phyloP scores from a whole-genome alignment of 352 stramenopile species.

The Phytophthora sojae region DNA sequence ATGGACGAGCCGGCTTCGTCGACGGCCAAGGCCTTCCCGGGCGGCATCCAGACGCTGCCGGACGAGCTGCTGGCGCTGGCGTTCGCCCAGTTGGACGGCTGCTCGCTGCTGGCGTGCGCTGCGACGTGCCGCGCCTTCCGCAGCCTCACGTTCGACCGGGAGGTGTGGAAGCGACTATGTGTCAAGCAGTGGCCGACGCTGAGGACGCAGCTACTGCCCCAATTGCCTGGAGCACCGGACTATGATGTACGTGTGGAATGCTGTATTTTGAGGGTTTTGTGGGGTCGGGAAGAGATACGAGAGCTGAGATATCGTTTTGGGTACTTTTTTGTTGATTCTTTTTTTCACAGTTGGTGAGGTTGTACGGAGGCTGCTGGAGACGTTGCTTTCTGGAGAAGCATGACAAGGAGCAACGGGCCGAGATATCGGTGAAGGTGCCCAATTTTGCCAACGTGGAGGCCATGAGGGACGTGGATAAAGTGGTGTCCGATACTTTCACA shows the following conservation, averaged over 20 bases:
- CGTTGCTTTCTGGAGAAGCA: constrained; percentile 72
- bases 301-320: constrained; percentile 17
- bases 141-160: constrained; percentile 56
- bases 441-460: constrained; percentile 50
- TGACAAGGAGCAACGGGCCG: constrained; percentile 49
- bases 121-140: constrained; percentile 55
- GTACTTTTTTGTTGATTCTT: neutral
- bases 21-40: neutral
- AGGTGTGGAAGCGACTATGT: constrained; percentile 79
- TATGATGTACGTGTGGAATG: constrained; percentile 69
- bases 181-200: constrained; percentile 66
- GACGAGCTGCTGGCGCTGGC: constrained; percentile 61
- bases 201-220: constrained; percentile 60
- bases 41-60: constrained; percentile 50
- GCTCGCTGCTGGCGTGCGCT: constrained; percentile 59
- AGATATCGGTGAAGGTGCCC: constrained; percentile 64
- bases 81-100: constrained; percentile 60
- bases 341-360: constrained; percentile 61
- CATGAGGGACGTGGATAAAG: constrained; percentile 59
- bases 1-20: constrained; percentile 13
- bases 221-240: constrained; percentile 74
- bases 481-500: constrained; percentile 78
- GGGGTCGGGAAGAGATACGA: neutral
- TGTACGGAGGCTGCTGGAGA: constrained; percentile 81
- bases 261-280: constrained; percentile 6